Evolutionary conservation across 2,329 filamentous ascomycete species (phyloP), one percentile per base, ranked within the genome.

Genomic region (Venturia oleaginea): DNA sequence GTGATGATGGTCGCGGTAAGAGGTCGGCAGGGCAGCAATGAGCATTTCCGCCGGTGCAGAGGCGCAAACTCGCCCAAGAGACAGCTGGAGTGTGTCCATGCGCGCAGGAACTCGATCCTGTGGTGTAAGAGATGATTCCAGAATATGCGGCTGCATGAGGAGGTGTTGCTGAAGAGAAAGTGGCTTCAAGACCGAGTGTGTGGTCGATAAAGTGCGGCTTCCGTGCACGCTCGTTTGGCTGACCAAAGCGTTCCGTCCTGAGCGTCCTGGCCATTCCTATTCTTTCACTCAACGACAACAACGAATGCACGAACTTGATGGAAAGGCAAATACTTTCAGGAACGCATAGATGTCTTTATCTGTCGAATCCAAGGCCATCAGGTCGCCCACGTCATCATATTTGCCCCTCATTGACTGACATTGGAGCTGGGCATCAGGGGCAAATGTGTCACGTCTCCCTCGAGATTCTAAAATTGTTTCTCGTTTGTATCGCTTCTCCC

Each of bases 171-270:
- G 51, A 30, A 57, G n/a, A 30, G 15, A 57, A 22, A 57, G 51
- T 57, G 15, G 51, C 15, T n/a, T 37, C 51, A 32, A 57, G 51
- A 57, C 51, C 27, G 51, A 34, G 34, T 11, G 17, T 17, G 51
- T 57, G 30, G 51, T 57, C 27, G 51, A 57, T 57, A 34, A 57
- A 57, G 51, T 57, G 51, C 51, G 51, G 51, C 46, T 30, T 30
- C 10, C 11, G 51, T 32, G 27, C 51, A 57, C 51, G 51, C 17
- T 57, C 11, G 5, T 19, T 30, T 19, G 15, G 15, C 30, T 11
- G 51, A n/a, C 24, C 51, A 32, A 4, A 34, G 51, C 51, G 27
- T 57, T 34, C 30, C 51, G 51, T 30, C 46, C 15, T n/a, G n/a
- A n/a, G n/a, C n/a, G n/a, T n/a, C n/a, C n/a, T n/a, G n/a, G 46